These are phyloP conservation scores for Samsoniella hepiali DNA, from an alignment of 2,329 filamentous ascomycete genomes.

Conservation along the genomic window DNA sequence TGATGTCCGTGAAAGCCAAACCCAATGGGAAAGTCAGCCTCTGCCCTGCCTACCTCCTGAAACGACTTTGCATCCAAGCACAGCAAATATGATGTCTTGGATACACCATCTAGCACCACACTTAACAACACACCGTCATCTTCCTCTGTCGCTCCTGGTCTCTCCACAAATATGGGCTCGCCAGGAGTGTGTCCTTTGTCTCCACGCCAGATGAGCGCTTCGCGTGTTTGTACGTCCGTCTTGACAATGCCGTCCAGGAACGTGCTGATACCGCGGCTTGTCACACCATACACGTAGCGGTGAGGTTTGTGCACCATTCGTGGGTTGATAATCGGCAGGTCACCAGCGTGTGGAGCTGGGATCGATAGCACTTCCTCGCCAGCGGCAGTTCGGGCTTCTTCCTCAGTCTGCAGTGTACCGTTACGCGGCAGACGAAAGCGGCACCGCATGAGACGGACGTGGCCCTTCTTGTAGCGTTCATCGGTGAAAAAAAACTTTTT, in stretches of 20 bases:
- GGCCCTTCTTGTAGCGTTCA: slow-evolving; percentile 34
- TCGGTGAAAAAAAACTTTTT: slow-evolving; percentile 42
- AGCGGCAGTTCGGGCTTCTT: slow-evolving; percentile 21
- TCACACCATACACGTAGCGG: slow-evolving; percentile 59
- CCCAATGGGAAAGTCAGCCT: slow-evolving; percentile 56
- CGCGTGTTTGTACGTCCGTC: slow-evolving; percentile 56
- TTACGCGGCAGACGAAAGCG: slow-evolving; percentile 37
- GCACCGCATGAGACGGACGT: slow-evolving; percentile 42
- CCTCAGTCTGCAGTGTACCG: background rate
- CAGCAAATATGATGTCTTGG: slow-evolving; percentile 60
- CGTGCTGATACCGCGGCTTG: slow-evolving; percentile 55
- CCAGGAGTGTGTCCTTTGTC: slow-evolving; percentile 61
- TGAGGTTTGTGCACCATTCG: slow-evolving; percentile 48
- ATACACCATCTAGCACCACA: slow-evolving; percentile 61
- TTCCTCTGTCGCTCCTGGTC: slow-evolving; percentile 44
- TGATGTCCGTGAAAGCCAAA: slow-evolving; percentile 66
- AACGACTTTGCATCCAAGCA: slow-evolving; percentile 62
- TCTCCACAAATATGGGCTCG: slow-evolving; percentile 64
- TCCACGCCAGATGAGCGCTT: slow-evolving; percentile 54
- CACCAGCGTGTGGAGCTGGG: slow-evolving; percentile 52
- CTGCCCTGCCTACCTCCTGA: slow-evolving; percentile 61
- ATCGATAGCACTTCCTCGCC: slow-evolving; percentile 44
- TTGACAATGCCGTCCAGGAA: slow-evolving; percentile 63
- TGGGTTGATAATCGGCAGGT: slow-evolving; percentile 66
- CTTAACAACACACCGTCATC: slow-evolving; percentile 62